Evolutionary conservation across 257 asterid species (phyloP).

Genomic region (Solanum paucissectum): DNA sequence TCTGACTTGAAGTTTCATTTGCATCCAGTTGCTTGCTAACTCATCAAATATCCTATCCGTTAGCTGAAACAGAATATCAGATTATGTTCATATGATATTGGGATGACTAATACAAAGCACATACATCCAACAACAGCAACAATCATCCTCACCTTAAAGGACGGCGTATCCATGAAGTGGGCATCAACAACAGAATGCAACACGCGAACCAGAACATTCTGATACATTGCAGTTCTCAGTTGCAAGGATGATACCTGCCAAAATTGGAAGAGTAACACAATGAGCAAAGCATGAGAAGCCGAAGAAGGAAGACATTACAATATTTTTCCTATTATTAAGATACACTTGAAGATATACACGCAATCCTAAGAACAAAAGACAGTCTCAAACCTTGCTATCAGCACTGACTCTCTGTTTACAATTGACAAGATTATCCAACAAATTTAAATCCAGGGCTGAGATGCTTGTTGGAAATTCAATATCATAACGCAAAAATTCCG

Average conservation of each 20-base stretch:
- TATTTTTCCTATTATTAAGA: not conserved
- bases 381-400: conserved; percentile 29
- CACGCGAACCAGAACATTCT: conserved; percentile 49
- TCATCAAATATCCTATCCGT: conserved; percentile 55
- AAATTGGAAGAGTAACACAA: conserved; percentile 2
- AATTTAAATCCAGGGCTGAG: conserved; percentile 27
- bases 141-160: conserved; percentile 38
- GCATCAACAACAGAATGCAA: conserved; percentile 49
- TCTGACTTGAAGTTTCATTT: conserved; percentile 40
- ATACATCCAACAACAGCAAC: conserved; percentile 1
- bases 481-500: conserved; percentile 23
- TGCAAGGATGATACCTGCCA: conserved; percentile 35
- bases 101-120: not conserved
- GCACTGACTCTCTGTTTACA: conserved; percentile 9
- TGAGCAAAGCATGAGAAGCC: not conserved
- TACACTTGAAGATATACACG: not conserved
- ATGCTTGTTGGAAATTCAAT: conserved; percentile 38
- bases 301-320: not conserved
- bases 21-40: conserved; percentile 62
- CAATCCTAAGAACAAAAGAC: not conserved
- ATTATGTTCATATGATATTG: conserved; percentile 3
- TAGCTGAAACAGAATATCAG: conserved; percentile 27
- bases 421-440: conserved; percentile 33
- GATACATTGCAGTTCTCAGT: conserved; percentile 37
- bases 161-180: conserved; percentile 40